These are phyloP conservation scores for Phytophthora hibernalis DNA, from an alignment of 352 stramenopile species.

Conservation along the genomic window DNA sequence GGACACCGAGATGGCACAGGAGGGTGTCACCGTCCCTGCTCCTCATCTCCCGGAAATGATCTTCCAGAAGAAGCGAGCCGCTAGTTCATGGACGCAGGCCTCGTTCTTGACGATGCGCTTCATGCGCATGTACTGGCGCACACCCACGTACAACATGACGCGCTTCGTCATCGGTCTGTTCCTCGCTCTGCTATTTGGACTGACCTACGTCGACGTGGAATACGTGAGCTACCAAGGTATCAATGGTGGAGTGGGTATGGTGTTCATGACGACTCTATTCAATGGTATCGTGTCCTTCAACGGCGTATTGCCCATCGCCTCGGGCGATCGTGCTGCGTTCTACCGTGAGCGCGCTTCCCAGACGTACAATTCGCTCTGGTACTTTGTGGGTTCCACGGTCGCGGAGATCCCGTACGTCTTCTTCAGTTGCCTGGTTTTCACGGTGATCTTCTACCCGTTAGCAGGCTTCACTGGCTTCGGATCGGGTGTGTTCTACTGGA, in stretches of 20 bases:
- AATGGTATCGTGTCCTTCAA: slow-evolving; percentile 35
- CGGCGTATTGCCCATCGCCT: slow-evolving; percentile 34
- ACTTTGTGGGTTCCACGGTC: slow-evolving; percentile 80
- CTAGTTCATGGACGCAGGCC: slow-evolving; percentile 30
- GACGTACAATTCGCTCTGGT: slow-evolving; percentile 90
- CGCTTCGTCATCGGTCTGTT: slow-evolving; percentile 56
- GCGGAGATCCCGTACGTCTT: slow-evolving; percentile 78
- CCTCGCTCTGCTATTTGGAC: slow-evolving; percentile 24
- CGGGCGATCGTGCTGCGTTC: slow-evolving; percentile 56
- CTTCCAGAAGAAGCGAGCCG: slow-evolving; percentile 37
- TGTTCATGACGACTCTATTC: slow-evolving; percentile 82
- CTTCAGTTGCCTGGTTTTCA: slow-evolving; percentile 39
- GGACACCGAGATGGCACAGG: slow-evolving; percentile 28
- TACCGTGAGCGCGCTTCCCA: slow-evolving; percentile 92
- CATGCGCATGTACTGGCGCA: slow-evolving; percentile 80
- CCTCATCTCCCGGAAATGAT: slow-evolving; percentile 32
- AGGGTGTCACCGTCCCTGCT: slow-evolving; percentile 28
- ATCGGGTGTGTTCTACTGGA: slow-evolving; percentile 36
- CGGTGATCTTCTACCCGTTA: slow-evolving; percentile 38
- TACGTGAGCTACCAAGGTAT: slow-evolving; percentile 41
- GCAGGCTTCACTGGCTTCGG: slow-evolving; percentile 46
- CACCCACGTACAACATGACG: slow-evolving; percentile 83
- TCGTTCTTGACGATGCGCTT: slow-evolving; percentile 37
- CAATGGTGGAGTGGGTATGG: slow-evolving; percentile 61
- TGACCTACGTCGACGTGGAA: slow-evolving; percentile 29